These are phyloP conservation scores for Hymenoscyphus fraxineus DNA, from an alignment of 2,329 filamentous ascomycete genomes.

Conservation along the genomic window DNA sequence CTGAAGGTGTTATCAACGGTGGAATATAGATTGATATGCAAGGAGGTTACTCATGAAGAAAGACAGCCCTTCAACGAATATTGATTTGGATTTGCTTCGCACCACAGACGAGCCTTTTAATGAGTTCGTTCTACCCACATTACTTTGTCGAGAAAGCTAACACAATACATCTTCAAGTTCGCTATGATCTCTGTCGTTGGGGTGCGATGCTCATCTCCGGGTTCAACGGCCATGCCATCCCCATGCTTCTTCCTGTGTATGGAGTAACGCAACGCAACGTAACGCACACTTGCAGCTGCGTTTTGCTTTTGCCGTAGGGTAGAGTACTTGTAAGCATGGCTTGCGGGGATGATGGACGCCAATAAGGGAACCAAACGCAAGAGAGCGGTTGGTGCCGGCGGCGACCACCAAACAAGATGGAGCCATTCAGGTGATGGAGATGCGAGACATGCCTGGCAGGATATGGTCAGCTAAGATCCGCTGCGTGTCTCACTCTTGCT, in stretches of 20 bases:
- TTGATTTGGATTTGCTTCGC: not conserved
- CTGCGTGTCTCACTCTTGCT: not conserved
- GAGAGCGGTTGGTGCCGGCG: not conserved
- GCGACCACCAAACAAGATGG: conserved; percentile 2
- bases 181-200: not conserved
- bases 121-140: conserved; percentile 1
- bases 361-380: conserved; percentile 5
- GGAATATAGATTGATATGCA: not conserved
- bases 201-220: not conserved
- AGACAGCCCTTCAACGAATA: not conserved
- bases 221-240: not conserved
- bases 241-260: not conserved
- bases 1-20: not conserved
- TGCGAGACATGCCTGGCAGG: not conserved
- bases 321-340: not conserved
- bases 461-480: not conserved
- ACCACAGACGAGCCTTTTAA: not conserved
- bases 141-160: not conserved
- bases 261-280: not conserved
- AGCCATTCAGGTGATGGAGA: not conserved
- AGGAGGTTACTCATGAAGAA: not conserved
- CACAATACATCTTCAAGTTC: not conserved
- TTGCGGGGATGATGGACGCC: not conserved
- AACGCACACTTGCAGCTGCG: not conserved
- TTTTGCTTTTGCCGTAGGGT: not conserved